A percentile compares a stretch with the other conserved stretches of the same genome.
Evolutionary conservation across 2,329 filamentous ascomycete species (phyloP).

Genomic region (Xylaria sp.): DNA sequence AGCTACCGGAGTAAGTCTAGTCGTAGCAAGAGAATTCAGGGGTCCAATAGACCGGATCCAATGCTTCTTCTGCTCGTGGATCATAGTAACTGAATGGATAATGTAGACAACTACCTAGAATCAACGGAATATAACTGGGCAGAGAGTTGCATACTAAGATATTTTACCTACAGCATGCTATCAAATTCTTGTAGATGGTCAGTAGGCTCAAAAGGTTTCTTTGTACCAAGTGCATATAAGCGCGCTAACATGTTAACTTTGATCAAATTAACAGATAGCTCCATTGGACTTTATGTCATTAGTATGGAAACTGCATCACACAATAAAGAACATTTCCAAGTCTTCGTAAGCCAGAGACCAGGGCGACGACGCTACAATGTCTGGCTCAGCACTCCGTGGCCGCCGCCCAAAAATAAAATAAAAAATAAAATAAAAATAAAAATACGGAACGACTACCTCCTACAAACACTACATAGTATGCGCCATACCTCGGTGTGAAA

Average conservation of each 20-base stretch:
- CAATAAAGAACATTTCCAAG: background rate
- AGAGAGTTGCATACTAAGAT: too few species aligned
- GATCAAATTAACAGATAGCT: background rate
- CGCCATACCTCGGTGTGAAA: background rate
- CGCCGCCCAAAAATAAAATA: background rate
- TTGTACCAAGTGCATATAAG: background rate
- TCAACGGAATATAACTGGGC: too few species aligned
- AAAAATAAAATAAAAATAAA: too few species aligned
- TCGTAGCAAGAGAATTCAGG: background rate
- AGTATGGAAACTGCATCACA: background rate
- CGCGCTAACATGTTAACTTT: background rate
- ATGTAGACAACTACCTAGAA: too few species aligned
- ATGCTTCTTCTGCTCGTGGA: background rate
- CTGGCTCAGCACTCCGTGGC: background rate
- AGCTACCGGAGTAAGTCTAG: conserved; percentile 8
- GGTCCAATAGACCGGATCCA: background rate
- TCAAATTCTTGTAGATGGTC: background rate
- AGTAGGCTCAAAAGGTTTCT: too few species aligned
- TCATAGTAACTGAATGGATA: background rate
- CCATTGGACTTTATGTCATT: too few species aligned
- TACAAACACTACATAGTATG: background rate
- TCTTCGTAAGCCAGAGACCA: background rate
- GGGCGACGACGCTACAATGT: background rate
- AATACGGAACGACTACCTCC: conserved; percentile 12
- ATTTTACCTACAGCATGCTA: background rate